Conservation (phyloP, 805 yeast species). For the Pichia membranifaciens region DNA sequence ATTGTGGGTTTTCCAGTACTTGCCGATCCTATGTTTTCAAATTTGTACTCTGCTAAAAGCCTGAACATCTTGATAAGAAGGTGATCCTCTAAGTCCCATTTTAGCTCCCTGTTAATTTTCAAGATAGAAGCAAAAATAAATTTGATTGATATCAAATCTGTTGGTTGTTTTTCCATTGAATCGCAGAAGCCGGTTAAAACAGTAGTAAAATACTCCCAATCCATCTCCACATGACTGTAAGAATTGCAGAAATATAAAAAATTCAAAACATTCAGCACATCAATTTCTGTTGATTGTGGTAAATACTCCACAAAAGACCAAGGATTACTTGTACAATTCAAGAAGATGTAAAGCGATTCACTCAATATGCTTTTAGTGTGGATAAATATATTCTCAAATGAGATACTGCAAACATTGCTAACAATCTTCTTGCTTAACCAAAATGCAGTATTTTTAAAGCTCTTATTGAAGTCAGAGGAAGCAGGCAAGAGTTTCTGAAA, state of each 20-base stretch:
- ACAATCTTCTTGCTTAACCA: constrained; percentile 17
- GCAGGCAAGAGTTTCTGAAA: constrained; percentile 15
- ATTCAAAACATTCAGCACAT: constrained; percentile 17
- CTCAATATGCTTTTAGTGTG: constrained; percentile 12
- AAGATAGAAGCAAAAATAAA: constrained; percentile 18
- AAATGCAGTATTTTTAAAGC: constrained; percentile 8
- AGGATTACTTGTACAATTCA: constrained; percentile 20
- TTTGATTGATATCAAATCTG: constrained; percentile 12
- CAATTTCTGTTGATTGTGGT: constrained; percentile 11
- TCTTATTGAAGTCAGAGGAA: constrained; percentile 5
- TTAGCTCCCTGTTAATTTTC: constrained; percentile 20
- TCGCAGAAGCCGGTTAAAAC: not conserved
- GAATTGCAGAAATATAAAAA: constrained; percentile 26
- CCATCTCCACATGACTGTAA: constrained; percentile 19
- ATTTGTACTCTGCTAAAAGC: constrained; percentile 22
- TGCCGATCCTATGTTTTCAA: constrained; percentile 24
- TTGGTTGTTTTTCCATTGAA: not conserved
- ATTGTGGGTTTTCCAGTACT: constrained; percentile 5
- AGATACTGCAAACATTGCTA: constrained; percentile 16
- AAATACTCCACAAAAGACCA: constrained; percentile 23
- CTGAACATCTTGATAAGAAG: constrained; percentile 26
- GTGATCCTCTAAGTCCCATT: constrained; percentile 30
- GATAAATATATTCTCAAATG: constrained; percentile 15
- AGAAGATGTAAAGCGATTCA: constrained; percentile 24
- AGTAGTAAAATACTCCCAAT: constrained; percentile 28